Percentiles rank a stretch among this genome's conserved stretches.
These are phyloP conservation scores for Karstenula rhodostoma DNA, from an alignment of 2,329 filamentous ascomycete genomes.

Conservation along the genomic window DNA sequence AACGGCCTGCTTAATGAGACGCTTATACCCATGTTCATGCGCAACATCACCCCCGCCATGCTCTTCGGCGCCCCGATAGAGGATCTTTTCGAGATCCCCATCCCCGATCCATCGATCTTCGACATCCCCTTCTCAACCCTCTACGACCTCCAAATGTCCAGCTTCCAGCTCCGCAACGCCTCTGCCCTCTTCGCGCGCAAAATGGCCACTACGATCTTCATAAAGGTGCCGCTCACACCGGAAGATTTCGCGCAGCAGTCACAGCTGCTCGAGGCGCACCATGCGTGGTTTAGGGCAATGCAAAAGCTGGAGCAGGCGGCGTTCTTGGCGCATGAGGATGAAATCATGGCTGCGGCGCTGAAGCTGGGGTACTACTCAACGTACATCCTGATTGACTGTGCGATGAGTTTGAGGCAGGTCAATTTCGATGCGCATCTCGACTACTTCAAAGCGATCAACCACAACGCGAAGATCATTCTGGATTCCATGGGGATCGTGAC, in stretches of 20 bases:
- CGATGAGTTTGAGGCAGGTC: slow-evolving; percentile 5
- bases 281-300: slow-evolving; percentile 19
- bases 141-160: slow-evolving; percentile 26
- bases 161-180: slow-evolving; percentile 33
- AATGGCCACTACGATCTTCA: slow-evolving; percentile 11
- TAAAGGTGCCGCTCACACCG: neutral
- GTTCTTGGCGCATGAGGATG: slow-evolving; percentile 15
- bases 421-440: slow-evolving; percentile 18
- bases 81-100: slow-evolving; percentile 17
- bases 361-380: slow-evolving; percentile 20
- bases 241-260: slow-evolving; percentile 14
- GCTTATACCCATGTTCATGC: slow-evolving; percentile 32
- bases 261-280: slow-evolving; percentile 17
- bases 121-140: slow-evolving; percentile 21
- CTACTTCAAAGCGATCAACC: slow-evolving; percentile 21
- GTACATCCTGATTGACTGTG: slow-evolving; percentile 15
- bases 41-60: slow-evolving; percentile 27
- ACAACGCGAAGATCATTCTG: slow-evolving; percentile 22
- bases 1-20: slow-evolving; percentile 20
- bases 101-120: slow-evolving; percentile 14
- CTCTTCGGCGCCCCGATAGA: slow-evolving; percentile 28
- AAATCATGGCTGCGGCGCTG: slow-evolving; percentile 15
- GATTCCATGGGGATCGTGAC: slow-evolving; percentile 15
- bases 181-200: slow-evolving; percentile 23
- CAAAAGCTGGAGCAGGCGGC: slow-evolving; percentile 15